Conservation (phyloP, 371 early-diverging fungal species). For the Syncephalastrum monosporum region DNA sequence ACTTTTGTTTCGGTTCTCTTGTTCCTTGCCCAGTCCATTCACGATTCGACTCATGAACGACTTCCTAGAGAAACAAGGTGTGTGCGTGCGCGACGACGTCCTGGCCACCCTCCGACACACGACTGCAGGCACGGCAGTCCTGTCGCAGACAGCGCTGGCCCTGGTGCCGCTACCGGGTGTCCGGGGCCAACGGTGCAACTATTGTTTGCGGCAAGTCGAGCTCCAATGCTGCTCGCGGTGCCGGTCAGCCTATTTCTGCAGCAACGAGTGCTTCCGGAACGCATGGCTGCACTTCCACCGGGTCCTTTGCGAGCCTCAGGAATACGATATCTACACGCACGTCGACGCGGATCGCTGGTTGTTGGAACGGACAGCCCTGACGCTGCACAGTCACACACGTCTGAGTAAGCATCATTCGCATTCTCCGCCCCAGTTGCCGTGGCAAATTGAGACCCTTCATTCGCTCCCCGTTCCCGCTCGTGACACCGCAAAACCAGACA, state of each 20-base stretch:
- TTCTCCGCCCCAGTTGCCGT: conserved; percentile 39
- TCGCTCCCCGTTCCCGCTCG: conserved; percentile 13
- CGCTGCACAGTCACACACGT: conserved; percentile 45
- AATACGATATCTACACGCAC: conserved; percentile 33
- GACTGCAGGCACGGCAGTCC: conserved; percentile 24
- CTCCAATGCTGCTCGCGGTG: conserved; percentile 50
- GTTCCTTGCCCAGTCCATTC: too few species aligned
- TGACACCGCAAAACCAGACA: conserved; percentile 2
- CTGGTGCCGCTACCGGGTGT: conserved; percentile 40
- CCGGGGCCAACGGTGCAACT: conserved; percentile 43
- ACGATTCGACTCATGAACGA: conserved; percentile 7
- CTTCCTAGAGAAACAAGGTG: conserved; percentile 5
- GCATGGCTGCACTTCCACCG: conserved; percentile 49
- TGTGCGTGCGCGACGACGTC: background rate
- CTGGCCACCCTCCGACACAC: conserved; percentile 7
- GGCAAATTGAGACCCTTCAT: conserved; percentile 36
- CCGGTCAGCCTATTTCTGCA: conserved; percentile 46
- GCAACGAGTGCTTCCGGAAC: conserved; percentile 45
- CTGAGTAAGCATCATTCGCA: conserved; percentile 51
- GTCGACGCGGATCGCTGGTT: conserved; percentile 48
- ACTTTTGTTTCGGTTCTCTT: too few species aligned
- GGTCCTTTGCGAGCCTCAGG: conserved; percentile 40
- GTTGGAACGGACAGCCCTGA: conserved; percentile 40
- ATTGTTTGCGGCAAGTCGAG: conserved; percentile 36
- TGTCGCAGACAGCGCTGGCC: conserved; percentile 33